A percentile compares a stretch with the other conserved stretches of the same genome.
Conservation (phyloP, 192 early-diverging fungal species). For the Linnemannia schmuckeri region DNA sequence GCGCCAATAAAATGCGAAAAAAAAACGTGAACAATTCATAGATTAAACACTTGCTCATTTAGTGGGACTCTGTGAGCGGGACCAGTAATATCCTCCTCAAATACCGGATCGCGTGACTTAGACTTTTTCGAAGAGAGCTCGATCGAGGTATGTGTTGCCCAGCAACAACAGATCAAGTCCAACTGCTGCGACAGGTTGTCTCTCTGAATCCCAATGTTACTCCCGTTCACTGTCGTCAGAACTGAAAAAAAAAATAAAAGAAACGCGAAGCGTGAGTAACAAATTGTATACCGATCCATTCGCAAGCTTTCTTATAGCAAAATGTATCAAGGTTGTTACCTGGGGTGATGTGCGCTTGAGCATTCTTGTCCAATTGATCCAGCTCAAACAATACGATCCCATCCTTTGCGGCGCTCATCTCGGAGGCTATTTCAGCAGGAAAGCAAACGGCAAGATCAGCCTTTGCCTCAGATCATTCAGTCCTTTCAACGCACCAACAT, state of each 20-base stretch:
- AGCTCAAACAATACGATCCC: constrained; percentile 30
- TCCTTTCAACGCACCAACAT: background rate
- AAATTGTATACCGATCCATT: background rate
- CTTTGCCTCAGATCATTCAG: background rate
- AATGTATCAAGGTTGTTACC: background rate
- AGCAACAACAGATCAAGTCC: constrained; percentile 33
- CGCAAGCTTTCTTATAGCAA: background rate
- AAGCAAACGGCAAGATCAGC: background rate
- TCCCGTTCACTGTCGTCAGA: constrained; percentile 5
- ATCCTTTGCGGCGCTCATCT: constrained; percentile 12
- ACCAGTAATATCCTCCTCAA: background rate
- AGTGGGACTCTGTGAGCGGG: background rate
- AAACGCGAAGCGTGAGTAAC: too few relatives aligned
- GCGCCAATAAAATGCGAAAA: background rate
- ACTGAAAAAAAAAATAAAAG: constrained; percentile 5
- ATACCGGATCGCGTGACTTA: background rate
- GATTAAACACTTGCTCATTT: constrained; percentile 18
- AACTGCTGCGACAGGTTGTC: constrained; percentile 6
- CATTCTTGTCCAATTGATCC: constrained; percentile 32
- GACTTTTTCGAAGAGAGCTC: background rate
- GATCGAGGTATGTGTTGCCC: constrained; percentile 30
- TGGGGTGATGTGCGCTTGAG: background rate
- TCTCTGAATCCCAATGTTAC: constrained; percentile 19
- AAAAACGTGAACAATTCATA: background rate
- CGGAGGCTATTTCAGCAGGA: background rate